These are phyloP conservation scores for Acanthamoeba healyi DNA, from an alignment of 208 protist species.

Conservation along the genomic window DNA sequence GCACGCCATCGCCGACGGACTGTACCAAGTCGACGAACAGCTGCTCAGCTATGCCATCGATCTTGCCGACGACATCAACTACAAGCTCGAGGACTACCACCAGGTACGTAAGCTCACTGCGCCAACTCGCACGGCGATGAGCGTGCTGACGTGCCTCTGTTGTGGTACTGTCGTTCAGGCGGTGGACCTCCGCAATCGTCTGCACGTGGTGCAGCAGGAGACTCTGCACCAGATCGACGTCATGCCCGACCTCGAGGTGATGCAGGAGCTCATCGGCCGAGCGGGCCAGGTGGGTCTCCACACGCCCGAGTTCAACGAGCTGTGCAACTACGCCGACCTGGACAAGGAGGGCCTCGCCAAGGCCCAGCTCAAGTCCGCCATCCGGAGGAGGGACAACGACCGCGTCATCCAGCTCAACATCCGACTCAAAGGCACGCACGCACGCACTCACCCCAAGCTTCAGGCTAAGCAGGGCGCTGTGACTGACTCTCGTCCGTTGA, in stretches of 20 bases:
- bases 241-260: conserved; percentile 19
- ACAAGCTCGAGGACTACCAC: conserved; percentile 36
- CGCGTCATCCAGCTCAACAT: conserved; percentile 61
- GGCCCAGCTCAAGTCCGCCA: conserved; percentile 55
- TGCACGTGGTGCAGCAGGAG: not conserved
- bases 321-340: conserved; percentile 35
- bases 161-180: no score
- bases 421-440: conserved; percentile 10
- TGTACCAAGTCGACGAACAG: conserved; percentile 8
- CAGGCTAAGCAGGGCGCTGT: not conserved
- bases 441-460: not conserved
- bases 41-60: conserved; percentile 28
- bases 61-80: not conserved
- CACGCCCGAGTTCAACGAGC: conserved; percentile 33
- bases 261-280: conserved; percentile 29
- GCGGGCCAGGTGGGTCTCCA: not conserved
- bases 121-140: no score
- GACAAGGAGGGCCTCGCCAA: conserved; percentile 39
- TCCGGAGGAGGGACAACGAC: conserved; percentile 11
- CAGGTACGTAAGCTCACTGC: no score
- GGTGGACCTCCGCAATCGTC: not conserved
- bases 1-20: conserved; percentile 26
- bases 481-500: not conserved
- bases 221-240: not conserved
- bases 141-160: no score